Conservation (phyloP, 1,139 yeast species). For the Debaryomycetaceae sp. region DNA sequence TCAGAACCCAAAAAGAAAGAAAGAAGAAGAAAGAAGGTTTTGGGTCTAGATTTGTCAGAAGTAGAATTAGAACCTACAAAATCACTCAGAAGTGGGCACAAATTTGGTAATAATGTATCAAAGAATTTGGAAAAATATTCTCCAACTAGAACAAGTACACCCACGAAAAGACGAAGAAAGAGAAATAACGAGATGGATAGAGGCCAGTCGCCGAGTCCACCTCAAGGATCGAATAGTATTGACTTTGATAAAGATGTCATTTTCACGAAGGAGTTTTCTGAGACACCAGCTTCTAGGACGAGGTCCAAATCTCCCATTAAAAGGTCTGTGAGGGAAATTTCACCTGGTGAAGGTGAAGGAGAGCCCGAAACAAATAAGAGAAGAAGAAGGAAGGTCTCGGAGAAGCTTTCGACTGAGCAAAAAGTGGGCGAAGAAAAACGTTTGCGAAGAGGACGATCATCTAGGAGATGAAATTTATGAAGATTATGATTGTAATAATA, state of each 20-base stretch:
- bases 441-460: background rate
- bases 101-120: conserved; percentile 11
- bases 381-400: conserved; percentile 5
- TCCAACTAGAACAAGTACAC: conserved; percentile 7
- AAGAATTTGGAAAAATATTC: background rate
- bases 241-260: background rate
- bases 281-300: conserved; percentile 37
- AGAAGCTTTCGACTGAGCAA: background rate
- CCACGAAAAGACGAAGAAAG: background rate
- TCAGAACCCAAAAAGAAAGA: background rate
- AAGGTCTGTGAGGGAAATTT: conserved; percentile 27
- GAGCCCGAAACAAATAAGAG: conserved; percentile 9
- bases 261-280: conserved; percentile 8
- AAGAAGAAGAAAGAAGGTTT: conserved; percentile 9
- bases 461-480: background rate
- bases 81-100: conserved; percentile 21
- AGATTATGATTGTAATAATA: conserved; percentile 1
- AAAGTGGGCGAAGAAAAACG: background rate
- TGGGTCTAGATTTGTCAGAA: conserved; percentile 22
- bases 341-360: conserved; percentile 20
- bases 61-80: conserved; percentile 17
- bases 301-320: conserved; percentile 44
- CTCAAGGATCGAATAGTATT: too few species aligned
- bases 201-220: too few species aligned
- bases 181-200: too few species aligned